Evolutionary conservation across 176 grass and related monocot genomes (phyloP).

Genomic region (Puccinellia tenuiflora): DNA sequence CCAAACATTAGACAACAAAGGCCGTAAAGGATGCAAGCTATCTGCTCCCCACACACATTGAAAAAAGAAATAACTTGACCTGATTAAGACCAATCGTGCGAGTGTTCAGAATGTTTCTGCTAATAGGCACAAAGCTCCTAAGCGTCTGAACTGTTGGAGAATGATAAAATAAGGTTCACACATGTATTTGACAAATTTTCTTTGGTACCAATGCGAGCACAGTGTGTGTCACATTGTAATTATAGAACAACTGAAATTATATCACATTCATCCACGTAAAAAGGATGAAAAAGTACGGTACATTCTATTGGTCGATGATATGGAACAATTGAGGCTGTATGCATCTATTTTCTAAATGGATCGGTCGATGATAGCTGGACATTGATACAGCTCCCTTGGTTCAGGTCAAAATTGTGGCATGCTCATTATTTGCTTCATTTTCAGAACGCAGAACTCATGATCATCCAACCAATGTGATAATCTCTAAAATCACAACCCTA

Average conservation of each 20-base stretch:
- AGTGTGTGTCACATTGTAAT: neutral
- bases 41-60: neutral
- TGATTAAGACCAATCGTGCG: neutral
- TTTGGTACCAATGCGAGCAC: neutral
- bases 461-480: neutral
- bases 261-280: neutral
- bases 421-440: neutral
- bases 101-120: neutral
- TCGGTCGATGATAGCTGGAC: neutral
- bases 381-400: neutral
- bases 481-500: neutral
- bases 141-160: neutral
- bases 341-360: neutral
- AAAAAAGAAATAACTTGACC: conserved; percentile 7
- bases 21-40: neutral
- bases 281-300: neutral
- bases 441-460: neutral
- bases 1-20: neutral
- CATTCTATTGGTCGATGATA: neutral
- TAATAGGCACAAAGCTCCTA: neutral
- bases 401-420: conserved; percentile 9
- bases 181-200: neutral
- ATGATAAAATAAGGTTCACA: neutral
- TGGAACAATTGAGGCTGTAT: neutral
- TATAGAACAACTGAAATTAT: neutral